A percentile compares a stretch with the other conserved stretches of the same genome.
Evolutionary conservation across 306 rosid species (phyloP).

Genomic region (Cicer pinnatifidum): DNA sequence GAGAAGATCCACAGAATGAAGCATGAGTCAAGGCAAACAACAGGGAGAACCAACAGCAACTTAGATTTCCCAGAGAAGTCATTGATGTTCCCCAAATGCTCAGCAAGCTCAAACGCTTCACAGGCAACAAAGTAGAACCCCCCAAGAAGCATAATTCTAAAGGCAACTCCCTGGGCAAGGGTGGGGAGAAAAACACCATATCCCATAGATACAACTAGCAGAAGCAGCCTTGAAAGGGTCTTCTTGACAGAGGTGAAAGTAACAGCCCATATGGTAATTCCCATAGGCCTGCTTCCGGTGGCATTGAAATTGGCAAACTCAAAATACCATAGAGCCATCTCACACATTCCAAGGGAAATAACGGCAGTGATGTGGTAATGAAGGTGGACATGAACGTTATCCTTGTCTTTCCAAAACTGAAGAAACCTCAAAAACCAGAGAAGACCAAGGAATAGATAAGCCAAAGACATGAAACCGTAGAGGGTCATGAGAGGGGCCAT

Average conservation of each 20-base stretch:
- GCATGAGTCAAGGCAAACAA: conserved; percentile 82
- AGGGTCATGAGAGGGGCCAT: conserved; percentile 89
- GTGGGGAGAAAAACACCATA: conserved; percentile 83
- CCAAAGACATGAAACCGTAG: conserved; percentile 81
- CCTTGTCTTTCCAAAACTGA: conserved; percentile 87
- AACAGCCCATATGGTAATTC: conserved; percentile 89
- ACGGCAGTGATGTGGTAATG: conserved; percentile 89
- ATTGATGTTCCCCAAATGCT: conserved; percentile 86
- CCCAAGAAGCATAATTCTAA: conserved; percentile 69
- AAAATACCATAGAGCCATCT: conserved; percentile 95
- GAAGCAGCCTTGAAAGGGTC: conserved; percentile 81
- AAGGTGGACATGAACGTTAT: conserved; percentile 78
- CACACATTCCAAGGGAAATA: conserved; percentile 94
- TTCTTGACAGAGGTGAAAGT: conserved; percentile 83
- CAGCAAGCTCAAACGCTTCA: conserved; percentile 86
- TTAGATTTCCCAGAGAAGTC: conserved; percentile 82
- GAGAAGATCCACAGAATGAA: conserved; percentile 93
- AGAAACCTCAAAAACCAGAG: conserved; percentile 84
- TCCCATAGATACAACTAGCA: conserved; percentile 93
- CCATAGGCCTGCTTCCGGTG: conserved; percentile 89
- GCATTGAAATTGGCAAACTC: conserved; percentile 89
- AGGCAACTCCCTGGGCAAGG: conserved; percentile 56
- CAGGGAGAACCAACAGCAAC: conserved; percentile 80
- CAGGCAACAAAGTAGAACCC: conserved; percentile 71
- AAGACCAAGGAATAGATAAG: conserved; percentile 76